These are phyloP conservation scores for Aethionema arabicum DNA, from an alignment of 345 rosid species.

Conservation along the genomic window DNA sequence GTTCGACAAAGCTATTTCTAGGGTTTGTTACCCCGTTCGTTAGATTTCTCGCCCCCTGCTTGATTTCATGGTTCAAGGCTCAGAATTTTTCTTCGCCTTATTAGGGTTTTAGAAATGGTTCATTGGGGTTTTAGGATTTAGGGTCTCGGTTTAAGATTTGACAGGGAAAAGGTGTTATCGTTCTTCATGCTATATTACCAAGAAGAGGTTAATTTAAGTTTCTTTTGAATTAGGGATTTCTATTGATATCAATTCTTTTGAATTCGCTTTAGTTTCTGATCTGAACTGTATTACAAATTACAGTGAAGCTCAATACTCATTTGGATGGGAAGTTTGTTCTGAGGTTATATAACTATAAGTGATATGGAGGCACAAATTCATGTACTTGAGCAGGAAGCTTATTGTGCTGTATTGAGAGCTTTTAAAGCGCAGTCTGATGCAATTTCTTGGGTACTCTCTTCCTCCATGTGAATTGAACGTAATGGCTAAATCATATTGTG, in stretches of 20 bases:
- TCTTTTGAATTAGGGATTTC: neutral
- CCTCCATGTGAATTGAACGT: neutral
- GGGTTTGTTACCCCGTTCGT: conserved; percentile 2
- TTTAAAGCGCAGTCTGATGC: conserved; percentile 99
- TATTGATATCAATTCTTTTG: neutral
- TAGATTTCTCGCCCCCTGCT: neutral
- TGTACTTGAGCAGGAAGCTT: conserved; percentile 95
- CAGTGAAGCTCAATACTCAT: conserved; percentile 19
- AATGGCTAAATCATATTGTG: neutral
- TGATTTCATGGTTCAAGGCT: conserved; percentile 17
- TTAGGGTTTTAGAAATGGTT: conserved; percentile 28
- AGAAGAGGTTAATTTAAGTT: neutral
- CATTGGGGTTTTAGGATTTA: conserved; percentile 20
- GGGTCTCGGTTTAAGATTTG: conserved; percentile 24
- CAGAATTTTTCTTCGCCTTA: neutral
- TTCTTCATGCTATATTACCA: neutral
- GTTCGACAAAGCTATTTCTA: conserved; percentile 1
- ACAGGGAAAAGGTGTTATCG: neutral
- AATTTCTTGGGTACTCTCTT: conserved; percentile 78
- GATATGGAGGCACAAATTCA: conserved; percentile 92
- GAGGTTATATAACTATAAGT: conserved; percentile 23
- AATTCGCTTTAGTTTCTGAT: neutral
- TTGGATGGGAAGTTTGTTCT: conserved; percentile 34
- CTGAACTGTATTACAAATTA: conserved; percentile 1
- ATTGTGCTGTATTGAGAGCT: conserved; percentile 86